Conservation (phyloP, 106 monocot species). For the Dendrobium nobile region DNA sequence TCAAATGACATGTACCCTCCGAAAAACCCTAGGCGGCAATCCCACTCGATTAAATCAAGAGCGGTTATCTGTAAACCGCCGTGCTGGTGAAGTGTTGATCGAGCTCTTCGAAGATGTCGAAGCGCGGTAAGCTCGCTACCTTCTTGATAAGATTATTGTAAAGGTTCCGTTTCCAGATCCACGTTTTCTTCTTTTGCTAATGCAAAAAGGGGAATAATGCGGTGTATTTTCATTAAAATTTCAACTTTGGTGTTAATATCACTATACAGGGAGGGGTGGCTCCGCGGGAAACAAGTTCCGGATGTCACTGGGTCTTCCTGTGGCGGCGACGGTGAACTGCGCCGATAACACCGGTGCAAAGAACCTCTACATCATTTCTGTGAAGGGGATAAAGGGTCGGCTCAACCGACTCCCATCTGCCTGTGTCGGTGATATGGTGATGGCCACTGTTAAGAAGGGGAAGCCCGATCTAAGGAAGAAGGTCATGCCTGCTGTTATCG, state of each 20-base stretch:
- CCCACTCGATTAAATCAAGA: neutral
- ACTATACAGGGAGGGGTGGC: slow-evolving; percentile 12
- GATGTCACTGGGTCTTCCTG: slow-evolving; percentile 16
- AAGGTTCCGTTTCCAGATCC: no score
- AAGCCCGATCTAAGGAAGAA: neutral
- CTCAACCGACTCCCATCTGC: no score
- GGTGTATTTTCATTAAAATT: neutral
- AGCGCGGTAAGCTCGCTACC: neutral
- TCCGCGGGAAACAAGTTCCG: slow-evolving; percentile 18
- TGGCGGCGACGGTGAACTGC: slow-evolving; percentile 18
- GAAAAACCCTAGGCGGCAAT: neutral
- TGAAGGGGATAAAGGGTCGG: no score
- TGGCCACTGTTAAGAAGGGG: no score
- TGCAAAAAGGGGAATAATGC: no score
- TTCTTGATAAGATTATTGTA: no score
- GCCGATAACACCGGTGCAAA: slow-evolving; percentile 5
- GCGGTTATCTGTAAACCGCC: neutral
- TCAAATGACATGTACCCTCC: neutral
- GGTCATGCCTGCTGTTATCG: slow-evolving; percentile 20
- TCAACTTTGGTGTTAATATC: neutral
- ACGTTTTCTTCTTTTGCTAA: neutral
- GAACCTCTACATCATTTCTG: no score
- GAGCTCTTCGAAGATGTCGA: neutral
- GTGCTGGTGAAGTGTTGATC: no score
- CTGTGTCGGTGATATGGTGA: no score